Evolutionary conservation across 73 alveolate genomes (phyloP).

Genomic region (Paramecium caudatum): DNA sequence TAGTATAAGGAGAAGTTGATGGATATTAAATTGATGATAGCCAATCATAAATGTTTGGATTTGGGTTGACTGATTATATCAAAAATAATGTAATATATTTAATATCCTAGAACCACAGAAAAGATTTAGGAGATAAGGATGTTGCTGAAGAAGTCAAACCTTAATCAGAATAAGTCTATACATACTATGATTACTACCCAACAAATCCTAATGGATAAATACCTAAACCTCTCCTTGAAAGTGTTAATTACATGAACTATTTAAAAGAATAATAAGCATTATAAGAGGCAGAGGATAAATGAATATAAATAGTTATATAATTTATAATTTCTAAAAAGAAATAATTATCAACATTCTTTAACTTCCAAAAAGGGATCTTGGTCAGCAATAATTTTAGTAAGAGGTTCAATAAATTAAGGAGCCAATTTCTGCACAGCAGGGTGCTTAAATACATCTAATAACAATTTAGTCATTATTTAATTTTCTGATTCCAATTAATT

Average conservation of each 20-base stretch:
- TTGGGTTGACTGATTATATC: slow-evolving; percentile 53
- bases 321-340: not conserved
- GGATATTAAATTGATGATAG: slow-evolving; percentile 55
- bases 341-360: slow-evolving; percentile 18
- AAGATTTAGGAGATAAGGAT: slow-evolving; percentile 53
- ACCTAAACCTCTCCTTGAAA: slow-evolving; percentile 33
- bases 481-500: slow-evolving; percentile 35
- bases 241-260: slow-evolving; percentile 61
- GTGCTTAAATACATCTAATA: slow-evolving; percentile 62
- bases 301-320: not conserved
- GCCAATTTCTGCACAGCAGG: slow-evolving; percentile 47
- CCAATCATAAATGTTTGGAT: slow-evolving; percentile 37
- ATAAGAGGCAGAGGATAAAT: not conserved
- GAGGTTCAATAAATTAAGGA: slow-evolving; percentile 44
- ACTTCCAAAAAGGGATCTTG: not conserved
- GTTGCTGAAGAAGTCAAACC: slow-evolving; percentile 53
- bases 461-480: slow-evolving; percentile 18
- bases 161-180: slow-evolving; percentile 23
- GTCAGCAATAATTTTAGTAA: slow-evolving; percentile 24
- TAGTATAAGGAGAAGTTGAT: slow-evolving; percentile 67
- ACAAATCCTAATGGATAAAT: slow-evolving; percentile 29
- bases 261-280: slow-evolving; percentile 27
- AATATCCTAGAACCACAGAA: slow-evolving; percentile 41
- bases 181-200: slow-evolving; percentile 59
- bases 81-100: not conserved